Base-by-base conservation (phyloP, 164 flowering plant species). In the Berberis vulgaris region DNA sequence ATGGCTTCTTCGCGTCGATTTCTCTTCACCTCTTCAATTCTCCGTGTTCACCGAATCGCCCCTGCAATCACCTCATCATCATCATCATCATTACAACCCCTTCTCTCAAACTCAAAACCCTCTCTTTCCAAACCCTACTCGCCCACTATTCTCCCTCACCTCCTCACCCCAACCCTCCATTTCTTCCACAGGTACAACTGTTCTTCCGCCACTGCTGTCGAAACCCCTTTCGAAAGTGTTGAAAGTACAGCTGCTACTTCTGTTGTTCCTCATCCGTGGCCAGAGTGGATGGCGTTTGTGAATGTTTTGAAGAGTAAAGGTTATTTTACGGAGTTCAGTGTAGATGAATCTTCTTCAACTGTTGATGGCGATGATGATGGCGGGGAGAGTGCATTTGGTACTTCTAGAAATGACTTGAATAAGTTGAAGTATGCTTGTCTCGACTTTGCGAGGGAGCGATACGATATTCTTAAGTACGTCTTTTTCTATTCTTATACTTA, bases 371-470 rank as follows among this genome's bases (percentile, higher is more conserved):
- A 46, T 6, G 49, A 53, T 0, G 74, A 41, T 5, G 10, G 4
- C 3, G 44, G 7, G 44, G 39, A 12, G 45, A 65, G 39, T 9
- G 62, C 43, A 11, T 7, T n/a, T 43, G 59, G 47, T 54, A 41
- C 13, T 55, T 12, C 41, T 49, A 45, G n/a, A 45, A 67, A 8
- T 26, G 87, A 87, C 39, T 64, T 81, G 74, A 78, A 67, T 43
- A 39, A 68, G 42, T 60, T 89, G 69, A 87, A 78, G 75, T 76
- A 78, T 42, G 82, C 86, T 61, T 87, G 87, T 59, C 74, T 89
- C 63, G 80, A 71, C 76, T 89, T 84, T 65, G 89, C 85, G 4
- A 85, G 97, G 9, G 88, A 87, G 59, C 89, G 91, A 43, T 86
- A 71, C 62, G 91, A 87, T 60, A 47, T 89, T 74, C 73, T 84